Percentiles rank a stretch among this genome's conserved stretches.
Conservation (phyloP, 441 rosid species). For the Gossypium aridum region DNA sequence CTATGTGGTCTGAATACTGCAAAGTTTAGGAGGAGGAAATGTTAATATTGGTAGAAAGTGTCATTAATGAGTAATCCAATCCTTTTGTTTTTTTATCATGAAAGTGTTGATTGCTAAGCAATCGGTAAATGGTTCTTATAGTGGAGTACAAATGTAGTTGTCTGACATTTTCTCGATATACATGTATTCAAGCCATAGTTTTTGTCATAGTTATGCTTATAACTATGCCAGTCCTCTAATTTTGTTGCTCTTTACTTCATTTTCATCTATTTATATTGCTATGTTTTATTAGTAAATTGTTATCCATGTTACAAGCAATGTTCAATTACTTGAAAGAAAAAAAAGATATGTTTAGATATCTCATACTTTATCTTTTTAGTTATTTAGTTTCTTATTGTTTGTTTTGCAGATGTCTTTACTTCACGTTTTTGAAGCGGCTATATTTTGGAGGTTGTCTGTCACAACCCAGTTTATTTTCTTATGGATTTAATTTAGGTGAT, state of each 20-base stretch:
- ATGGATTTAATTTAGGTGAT: too few relatives aligned
- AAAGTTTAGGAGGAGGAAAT: not conserved
- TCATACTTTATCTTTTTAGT: not conserved
- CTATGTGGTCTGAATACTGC: not conserved
- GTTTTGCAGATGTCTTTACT: not conserved
- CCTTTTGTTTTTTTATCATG: too few relatives aligned
- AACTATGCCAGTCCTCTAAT: not conserved
- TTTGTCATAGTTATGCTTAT: not conserved
- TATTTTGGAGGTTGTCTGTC: too few relatives aligned
- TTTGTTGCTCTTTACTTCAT: not conserved
- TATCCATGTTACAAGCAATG: not conserved
- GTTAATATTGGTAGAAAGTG: not conserved
- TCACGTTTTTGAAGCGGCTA: constrained; percentile 16
- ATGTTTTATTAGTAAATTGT: not conserved
- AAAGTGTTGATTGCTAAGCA: not conserved
- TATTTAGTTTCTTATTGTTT: not conserved
- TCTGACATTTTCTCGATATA: not conserved
- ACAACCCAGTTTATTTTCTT: too few relatives aligned
- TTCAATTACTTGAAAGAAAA: not conserved
- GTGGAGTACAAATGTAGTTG: not conserved
- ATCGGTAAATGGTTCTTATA: not conserved
- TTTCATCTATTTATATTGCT: not conserved
- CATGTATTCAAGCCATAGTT: not conserved
- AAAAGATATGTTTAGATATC: not conserved
- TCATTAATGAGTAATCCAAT: not conserved